Conservation (phyloP, 2,329 filamentous ascomycete genomes). For the Fusarium nanum region DNA sequence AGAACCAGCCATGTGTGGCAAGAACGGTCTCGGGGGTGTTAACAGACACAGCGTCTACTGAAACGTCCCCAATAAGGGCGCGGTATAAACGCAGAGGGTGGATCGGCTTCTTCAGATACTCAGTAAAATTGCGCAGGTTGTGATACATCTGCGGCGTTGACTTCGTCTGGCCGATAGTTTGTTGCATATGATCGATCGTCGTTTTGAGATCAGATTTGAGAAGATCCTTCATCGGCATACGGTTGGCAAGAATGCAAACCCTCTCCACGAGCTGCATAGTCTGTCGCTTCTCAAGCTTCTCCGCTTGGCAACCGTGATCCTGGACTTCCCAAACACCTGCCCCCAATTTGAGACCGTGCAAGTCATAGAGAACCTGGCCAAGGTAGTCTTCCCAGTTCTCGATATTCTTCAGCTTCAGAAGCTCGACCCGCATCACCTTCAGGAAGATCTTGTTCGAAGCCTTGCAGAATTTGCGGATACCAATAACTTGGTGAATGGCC, state of each 20-base stretch:
- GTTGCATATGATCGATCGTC: conserved; percentile 93
- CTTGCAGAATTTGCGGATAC: conserved; percentile 86
- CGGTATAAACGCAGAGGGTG: conserved; percentile 83
- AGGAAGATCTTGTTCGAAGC: conserved; percentile 87
- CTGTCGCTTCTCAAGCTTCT: conserved; percentile 82
- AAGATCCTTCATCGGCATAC: conserved; percentile 89
- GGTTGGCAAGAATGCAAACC: conserved; percentile 81
- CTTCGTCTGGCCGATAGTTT: conserved; percentile 83
- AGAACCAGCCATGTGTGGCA: conserved; percentile 90
- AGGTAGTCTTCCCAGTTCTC: conserved; percentile 89
- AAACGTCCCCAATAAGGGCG: conserved; percentile 81
- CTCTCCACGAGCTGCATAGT: conserved; percentile 86
- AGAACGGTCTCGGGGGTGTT: conserved; percentile 75
- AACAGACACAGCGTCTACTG: conserved; percentile 77
- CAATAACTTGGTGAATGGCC: conserved; percentile 84
- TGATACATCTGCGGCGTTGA: conserved; percentile 83
- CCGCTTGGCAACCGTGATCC: conserved; percentile 83
- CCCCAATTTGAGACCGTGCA: conserved; percentile 83
- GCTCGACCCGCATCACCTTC: conserved; percentile 87
- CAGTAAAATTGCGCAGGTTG: conserved; percentile 84
- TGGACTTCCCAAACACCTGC: conserved; percentile 73
- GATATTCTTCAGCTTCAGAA: conserved; percentile 79
- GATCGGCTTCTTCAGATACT: conserved; percentile 85
- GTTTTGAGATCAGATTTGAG: conserved; percentile 90
- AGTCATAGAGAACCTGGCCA: conserved; percentile 83